Percentiles rank a stretch among this genome's conserved stretches.
These are phyloP conservation scores for Pythium pyrilobum DNA, from an alignment of 352 stramenopile genomes.

Conservation along the genomic window DNA sequence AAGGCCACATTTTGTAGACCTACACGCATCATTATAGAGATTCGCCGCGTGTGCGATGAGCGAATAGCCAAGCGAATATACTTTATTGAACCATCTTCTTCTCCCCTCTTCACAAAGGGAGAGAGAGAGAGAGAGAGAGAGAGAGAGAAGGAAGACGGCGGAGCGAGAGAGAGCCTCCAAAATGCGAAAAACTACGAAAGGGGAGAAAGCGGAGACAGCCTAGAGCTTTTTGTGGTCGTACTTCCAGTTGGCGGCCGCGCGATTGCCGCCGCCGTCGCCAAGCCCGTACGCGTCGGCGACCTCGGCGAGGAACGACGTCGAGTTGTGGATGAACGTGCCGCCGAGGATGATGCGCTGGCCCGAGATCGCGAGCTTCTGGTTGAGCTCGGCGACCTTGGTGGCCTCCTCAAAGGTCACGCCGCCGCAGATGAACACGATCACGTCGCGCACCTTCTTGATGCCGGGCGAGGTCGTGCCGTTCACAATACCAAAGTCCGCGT, in stretches of 20 bases:
- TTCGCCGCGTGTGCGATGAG: no score
- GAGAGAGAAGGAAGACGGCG: neutral
- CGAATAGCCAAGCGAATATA: no score
- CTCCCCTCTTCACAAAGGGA: conserved; percentile 16
- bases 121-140: neutral
- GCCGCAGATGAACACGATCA: conserved; percentile 98
- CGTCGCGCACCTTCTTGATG: conserved; percentile 93
- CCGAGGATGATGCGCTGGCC: conserved; percentile 92
- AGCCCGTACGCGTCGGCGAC: conserved; percentile 70
- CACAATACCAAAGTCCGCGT: conserved; percentile 92
- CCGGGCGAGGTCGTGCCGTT: conserved; percentile 95
- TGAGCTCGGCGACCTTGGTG: conserved; percentile 97
- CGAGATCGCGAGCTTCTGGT: conserved; percentile 77
- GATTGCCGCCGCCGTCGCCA: neutral
- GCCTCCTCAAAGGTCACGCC: conserved; percentile 99
- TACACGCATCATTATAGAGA: no score
- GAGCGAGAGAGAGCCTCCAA: neutral
- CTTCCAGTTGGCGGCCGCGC: conserved; percentile 28
- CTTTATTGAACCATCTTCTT: no score
- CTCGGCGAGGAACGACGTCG: conserved; percentile 95
- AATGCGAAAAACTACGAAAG: neutral
- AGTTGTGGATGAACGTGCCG: conserved; percentile 96
- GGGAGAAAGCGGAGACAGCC: neutral
- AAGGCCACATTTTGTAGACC: no score
- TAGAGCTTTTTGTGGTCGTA: conserved; percentile 57